Percentiles rank a stretch among this genome's conserved stretches.
These are phyloP conservation scores for Acephala macrosclerotiorum DNA, from an alignment of 2,329 filamentous ascomycete species.

Conservation along the genomic window DNA sequence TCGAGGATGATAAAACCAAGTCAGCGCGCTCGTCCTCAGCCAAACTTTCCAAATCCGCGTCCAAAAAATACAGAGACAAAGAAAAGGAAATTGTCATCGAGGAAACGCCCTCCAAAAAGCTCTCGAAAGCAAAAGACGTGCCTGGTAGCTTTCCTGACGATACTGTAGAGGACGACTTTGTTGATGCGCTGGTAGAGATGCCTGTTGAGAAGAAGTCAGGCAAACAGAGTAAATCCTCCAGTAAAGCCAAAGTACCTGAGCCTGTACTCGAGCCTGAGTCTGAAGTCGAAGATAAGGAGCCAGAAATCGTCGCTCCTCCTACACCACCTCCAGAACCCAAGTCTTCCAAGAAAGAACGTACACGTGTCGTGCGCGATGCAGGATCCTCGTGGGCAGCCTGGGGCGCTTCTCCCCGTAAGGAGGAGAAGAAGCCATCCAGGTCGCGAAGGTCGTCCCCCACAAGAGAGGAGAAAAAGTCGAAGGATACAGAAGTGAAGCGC, in stretches of 20 bases:
- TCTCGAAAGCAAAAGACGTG: slow-evolving; percentile 49
- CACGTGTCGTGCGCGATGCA: slow-evolving; percentile 72
- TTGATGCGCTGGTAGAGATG: slow-evolving; percentile 29
- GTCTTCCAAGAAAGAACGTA: slow-evolving; percentile 74
- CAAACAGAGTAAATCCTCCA: slow-evolving; percentile 48
- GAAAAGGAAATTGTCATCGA: slow-evolving; percentile 42
- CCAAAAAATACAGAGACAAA: slow-evolving; percentile 44
- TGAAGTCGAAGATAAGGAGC: slow-evolving; percentile 28
- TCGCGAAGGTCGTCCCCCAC: slow-evolving; percentile 38
- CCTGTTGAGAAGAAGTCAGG: slow-evolving; percentile 49
- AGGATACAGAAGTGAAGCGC: slow-evolving; percentile 57
- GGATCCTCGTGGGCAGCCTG: slow-evolving; percentile 78
- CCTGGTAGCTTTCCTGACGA: slow-evolving; percentile 63
- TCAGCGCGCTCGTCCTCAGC: slow-evolving; percentile 41
- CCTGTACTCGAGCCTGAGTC: slow-evolving; percentile 28
- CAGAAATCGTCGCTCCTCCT: slow-evolving; percentile 44
- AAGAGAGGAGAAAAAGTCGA: slow-evolving; percentile 49
- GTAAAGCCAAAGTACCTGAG: slow-evolving; percentile 43
- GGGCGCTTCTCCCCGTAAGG: slow-evolving; percentile 59
- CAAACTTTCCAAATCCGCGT: slow-evolving; percentile 33
- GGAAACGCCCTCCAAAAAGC: slow-evolving; percentile 46
- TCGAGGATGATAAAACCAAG: slow-evolving; percentile 54
- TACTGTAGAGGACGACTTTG: slow-evolving; percentile 27
- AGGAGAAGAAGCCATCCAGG: slow-evolving; percentile 43
- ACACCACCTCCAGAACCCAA: slow-evolving; percentile 53